phyloP scores from a whole-genome alignment of 208 protist genomes.

The Wallacemonas sp. region DNA sequence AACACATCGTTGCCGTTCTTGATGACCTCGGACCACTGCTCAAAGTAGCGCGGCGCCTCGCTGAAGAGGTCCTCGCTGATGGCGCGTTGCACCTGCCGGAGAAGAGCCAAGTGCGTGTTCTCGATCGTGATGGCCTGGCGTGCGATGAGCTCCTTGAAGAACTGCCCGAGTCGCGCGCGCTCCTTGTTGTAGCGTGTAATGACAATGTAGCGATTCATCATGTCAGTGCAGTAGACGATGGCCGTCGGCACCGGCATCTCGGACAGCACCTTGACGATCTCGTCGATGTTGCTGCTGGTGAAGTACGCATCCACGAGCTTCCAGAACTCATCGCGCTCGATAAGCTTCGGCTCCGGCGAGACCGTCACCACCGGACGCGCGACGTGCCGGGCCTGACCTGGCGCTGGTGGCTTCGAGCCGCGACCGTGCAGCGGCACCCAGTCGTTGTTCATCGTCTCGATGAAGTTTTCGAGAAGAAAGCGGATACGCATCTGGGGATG shows the following conservation, averaged over 20 bases:
- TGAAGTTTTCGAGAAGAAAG: slow-evolving; percentile 71
- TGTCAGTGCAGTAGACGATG: slow-evolving; percentile 53
- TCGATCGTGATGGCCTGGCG: slow-evolving; percentile 42
- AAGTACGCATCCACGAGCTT: slow-evolving; percentile 84
- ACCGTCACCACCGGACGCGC: neutral
- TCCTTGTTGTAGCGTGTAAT: slow-evolving; percentile 67
- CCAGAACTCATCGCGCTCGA: slow-evolving; percentile 69
- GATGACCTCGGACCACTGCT: slow-evolving; percentile 74
- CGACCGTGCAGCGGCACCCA: slow-evolving; percentile 71
- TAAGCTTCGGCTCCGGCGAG: slow-evolving; percentile 28
- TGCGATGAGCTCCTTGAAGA: slow-evolving; percentile 67
- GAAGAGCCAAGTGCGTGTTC: slow-evolving; percentile 51
- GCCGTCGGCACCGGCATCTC: slow-evolving; percentile 38
- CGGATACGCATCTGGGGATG: slow-evolving; percentile 74
- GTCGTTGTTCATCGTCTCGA: slow-evolving; percentile 83
- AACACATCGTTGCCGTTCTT: slow-evolving; percentile 63
- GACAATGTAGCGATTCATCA: slow-evolving; percentile 74
- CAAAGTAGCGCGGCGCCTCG: slow-evolving; percentile 79
- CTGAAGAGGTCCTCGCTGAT: slow-evolving; percentile 67
- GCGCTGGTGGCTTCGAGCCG: slow-evolving; percentile 6
- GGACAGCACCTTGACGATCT: slow-evolving; percentile 46
- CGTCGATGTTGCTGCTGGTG: slow-evolving; percentile 50
- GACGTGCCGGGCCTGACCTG: neutral
- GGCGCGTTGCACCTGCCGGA: slow-evolving; percentile 57
- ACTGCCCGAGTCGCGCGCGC: slow-evolving; percentile 69